These are phyloP conservation scores for Nissolia schottii DNA, from an alignment of 306 rosid genomes.

Conservation along the genomic window DNA sequence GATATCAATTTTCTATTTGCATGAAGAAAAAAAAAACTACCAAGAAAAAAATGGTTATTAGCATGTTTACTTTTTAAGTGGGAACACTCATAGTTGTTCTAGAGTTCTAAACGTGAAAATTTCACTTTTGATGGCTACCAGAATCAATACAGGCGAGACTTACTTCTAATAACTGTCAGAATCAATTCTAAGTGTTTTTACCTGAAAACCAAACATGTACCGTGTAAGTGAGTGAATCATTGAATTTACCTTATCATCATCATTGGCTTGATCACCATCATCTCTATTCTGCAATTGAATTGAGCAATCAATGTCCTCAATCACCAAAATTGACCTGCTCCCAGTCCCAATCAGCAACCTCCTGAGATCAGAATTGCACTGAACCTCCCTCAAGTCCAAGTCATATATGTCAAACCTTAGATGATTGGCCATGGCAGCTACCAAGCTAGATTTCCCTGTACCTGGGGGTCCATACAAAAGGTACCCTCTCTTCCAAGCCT, in stretches of 20 bases:
- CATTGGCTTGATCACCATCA: neutral
- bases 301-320: conserved; percentile 63
- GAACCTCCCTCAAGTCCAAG: conserved; percentile 57
- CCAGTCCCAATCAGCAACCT: conserved; percentile 48
- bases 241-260: conserved; percentile 51
- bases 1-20: neutral
- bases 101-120: no score
- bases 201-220: no score
- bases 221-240: neutral
- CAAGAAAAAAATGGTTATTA: no score
- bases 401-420: conserved; percentile 50
- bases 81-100: no score
- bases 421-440: conserved; percentile 60
- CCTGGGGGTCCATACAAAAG: conserved; percentile 56
- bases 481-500: conserved; percentile 60
- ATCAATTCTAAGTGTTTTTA: no score
- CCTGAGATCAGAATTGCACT: conserved; percentile 54
- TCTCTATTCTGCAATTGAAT: conserved; percentile 44
- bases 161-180: no score
- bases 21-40: neutral
- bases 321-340: conserved; percentile 48
- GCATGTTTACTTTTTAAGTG: no score
- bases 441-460: conserved; percentile 54
- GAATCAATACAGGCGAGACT: no score
- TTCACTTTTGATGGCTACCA: no score